Evolutionary conservation across 495 filamentous ascomycete genomes (phyloP), one percentile per base, ranked within the genome.

Genomic region (Penicillium dipodomyicola): DNA sequence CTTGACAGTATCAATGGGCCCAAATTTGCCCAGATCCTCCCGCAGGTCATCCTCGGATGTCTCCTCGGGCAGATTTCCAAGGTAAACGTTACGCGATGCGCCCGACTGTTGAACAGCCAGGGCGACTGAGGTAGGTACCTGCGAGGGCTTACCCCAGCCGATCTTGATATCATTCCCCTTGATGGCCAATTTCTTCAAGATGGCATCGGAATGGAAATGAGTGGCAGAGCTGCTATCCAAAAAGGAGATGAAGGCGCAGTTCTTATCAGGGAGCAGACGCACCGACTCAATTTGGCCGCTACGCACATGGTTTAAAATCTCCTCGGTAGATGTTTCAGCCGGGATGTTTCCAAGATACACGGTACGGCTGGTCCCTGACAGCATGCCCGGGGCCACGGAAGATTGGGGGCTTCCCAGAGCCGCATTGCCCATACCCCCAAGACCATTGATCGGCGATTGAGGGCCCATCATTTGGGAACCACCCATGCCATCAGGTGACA

Each of bases 191-290:
- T 97, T 97, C 81, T 98, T 98, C 81, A 98, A 83, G 67, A 98
- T 97, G 55, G 94, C 94, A 80, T 98, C 94, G 27, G 94, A 98
- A 78, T 98, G 94, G 76, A 98, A 98, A 72, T 98, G 94, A 22
- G 92, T 96, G 45, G 94, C 94, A 27, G 95, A 96, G 76, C 90
- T 93, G 59, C 91, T 90, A 66, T 98, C 94, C 60, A 97, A 79
- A 75, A 98, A 98, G 12, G 94, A 98, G 67, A 98, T 98, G 78
- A 98, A 98, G 57, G 94, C 94, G 73, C 94, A 98, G 79, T 97
- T 98, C 89, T 97, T 98, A 76, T 98, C 94, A 17, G 92, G 90
- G 35, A 98, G 82, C 60, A 97, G 80, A 59, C 94, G 86, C 37
- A 97, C 94, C 23, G 95, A 97, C 77, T 98, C 94, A 71, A 98